Conservation (phyloP, 2,329 filamentous ascomycete genomes). For the Pseudocercospora eumusae region DNA sequence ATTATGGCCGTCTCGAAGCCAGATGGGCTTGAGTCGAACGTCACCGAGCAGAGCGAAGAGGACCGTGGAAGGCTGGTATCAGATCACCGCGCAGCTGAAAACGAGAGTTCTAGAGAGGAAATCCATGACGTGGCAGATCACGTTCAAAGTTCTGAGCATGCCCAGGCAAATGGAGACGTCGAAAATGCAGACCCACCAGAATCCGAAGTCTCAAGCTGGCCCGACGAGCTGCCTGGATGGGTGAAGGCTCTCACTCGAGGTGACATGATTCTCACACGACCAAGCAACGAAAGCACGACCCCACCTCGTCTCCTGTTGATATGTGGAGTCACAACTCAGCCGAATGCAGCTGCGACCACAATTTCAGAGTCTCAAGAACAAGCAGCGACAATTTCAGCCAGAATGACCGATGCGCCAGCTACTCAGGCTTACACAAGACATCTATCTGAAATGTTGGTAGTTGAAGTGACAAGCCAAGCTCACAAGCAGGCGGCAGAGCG, state of each 20-base stretch:
- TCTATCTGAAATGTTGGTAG: neutral
- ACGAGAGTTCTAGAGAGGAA: too few relatives aligned
- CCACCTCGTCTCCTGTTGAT: neutral
- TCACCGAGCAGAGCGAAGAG: neutral
- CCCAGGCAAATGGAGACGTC: neutral
- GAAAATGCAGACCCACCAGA: neutral
- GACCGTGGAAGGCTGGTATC: neutral
- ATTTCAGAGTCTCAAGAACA: neutral
- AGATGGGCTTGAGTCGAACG: neutral
- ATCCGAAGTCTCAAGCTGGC: neutral
- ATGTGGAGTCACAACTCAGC: neutral
- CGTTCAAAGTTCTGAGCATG: neutral
- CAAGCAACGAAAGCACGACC: neutral
- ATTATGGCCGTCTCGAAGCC: neutral
- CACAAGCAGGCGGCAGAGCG: neutral
- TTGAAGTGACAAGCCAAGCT: neutral
- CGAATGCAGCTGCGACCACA: neutral
- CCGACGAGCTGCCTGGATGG: neutral
- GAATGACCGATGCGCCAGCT: neutral
- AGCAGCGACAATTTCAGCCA: neutral
- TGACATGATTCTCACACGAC: neutral
- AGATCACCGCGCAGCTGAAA: too few relatives aligned
- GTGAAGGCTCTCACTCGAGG: neutral
- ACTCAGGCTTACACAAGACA: neutral
- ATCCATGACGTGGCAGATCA: too few relatives aligned